phyloP scores from a whole-genome alignment of 2,329 filamentous ascomycete species.

The Onygenales sp. region DNA sequence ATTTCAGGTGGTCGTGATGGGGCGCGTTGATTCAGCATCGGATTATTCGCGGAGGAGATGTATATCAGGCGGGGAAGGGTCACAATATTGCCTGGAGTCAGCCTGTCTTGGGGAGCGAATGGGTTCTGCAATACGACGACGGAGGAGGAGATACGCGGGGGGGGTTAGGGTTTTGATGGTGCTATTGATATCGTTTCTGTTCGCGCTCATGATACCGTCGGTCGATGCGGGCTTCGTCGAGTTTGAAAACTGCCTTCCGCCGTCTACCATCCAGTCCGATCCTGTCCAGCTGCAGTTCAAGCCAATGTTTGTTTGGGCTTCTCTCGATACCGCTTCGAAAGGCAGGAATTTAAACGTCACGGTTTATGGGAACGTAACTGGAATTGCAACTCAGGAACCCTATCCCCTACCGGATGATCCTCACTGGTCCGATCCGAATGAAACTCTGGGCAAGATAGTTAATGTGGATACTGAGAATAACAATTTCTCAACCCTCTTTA shows the following conservation, averaged over 20 bases:
- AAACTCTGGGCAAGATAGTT: slow-evolving; percentile 67
- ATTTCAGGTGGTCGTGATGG: slow-evolving; percentile 7
- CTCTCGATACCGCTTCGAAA: slow-evolving; percentile 46
- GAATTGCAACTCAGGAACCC: slow-evolving; percentile 47
- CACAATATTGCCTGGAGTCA: background rate
- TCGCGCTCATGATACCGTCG: slow-evolving; percentile 21
- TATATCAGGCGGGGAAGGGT: background rate
- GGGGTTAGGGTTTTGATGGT: background rate
- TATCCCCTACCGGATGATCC: slow-evolving; percentile 53
- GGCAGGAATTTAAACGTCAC: slow-evolving; percentile 53
- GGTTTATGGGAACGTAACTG: slow-evolving; percentile 85
- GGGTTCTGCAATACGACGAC: background rate
- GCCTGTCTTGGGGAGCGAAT: background rate
- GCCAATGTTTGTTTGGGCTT: slow-evolving; percentile 64
- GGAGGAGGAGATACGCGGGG: background rate
- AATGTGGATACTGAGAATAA: slow-evolving; percentile 49
- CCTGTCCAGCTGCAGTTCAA: slow-evolving; percentile 67
- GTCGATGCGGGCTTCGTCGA: slow-evolving; percentile 57
- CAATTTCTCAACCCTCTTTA: slow-evolving; percentile 63
- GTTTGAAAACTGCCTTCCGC: slow-evolving; percentile 73
- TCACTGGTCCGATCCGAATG: slow-evolving; percentile 52
- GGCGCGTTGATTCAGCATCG: background rate
- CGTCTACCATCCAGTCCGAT: slow-evolving; percentile 48
- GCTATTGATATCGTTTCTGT: background rate
- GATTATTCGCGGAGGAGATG: background rate